Evolutionary conservation across 176 grass and related monocot genomes (phyloP), one percentile per base, ranked within the genome.

Genomic region (Cymbopogon citratus): DNA sequence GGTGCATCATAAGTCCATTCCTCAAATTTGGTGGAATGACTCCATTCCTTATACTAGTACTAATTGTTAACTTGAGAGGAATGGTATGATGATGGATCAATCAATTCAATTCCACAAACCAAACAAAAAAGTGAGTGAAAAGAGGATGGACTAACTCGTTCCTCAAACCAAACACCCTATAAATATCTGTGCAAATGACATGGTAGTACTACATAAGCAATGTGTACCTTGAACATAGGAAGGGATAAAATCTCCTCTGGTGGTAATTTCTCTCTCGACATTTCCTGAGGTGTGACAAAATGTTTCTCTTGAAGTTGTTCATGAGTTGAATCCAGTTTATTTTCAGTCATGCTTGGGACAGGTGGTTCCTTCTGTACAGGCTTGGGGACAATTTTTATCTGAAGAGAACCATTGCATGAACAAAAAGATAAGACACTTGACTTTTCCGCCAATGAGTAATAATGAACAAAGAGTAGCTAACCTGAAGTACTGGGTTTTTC

Each of bases 231-330:
- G 65, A 98, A 98, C 92, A 94, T 98, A 39, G 92, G 92, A 80
- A 94, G 92, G 75, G 90, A 98, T 81, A 94, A 82, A 89, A 98
- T 98, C 79, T 94, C 92, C 76, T 98, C 90, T 16, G 86, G 87
- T 14, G 88, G 86, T 81, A 98, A 71, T 90, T 89, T 98, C 19
- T 91, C 88, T 75, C 74, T 91, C 77, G 87, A 88, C 71, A 94
- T 92, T 89, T 94, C 95, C 54, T 89, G 85, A 52, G 92, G 49
- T 24, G 84, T 84, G 62, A 89, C 86, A 84, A 91, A 91, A 43
- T 72, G 59, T 29, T 86, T 94, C 83, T 89, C 66, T 71, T 88
- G 79, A 69, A 86, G 31, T 82, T 77, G 72, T 69, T 89, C 84
- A 68, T 87, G 73, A 76, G 29, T 81, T 71, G 81, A 40, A 44